Evolutionary conservation across 352 stramenopile species (phyloP), one percentile per base, ranked within the genome.

Genomic region (Phytophthora pini): DNA sequence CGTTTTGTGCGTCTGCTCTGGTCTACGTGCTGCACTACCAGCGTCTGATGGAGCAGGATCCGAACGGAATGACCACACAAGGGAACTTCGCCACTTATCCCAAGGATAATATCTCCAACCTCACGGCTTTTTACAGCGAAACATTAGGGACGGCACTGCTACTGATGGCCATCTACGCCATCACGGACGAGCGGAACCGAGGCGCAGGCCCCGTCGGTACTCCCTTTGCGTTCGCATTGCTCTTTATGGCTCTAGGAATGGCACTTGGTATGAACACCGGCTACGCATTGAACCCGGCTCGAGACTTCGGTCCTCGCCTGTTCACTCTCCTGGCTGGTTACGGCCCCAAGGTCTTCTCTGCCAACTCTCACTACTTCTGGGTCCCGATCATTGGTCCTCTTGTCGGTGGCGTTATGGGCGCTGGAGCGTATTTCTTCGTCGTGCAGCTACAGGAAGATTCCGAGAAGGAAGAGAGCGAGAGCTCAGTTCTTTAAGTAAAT

Each of bases 231-330:
- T 74, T 84, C 36, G 79, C 76, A 24, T 27, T 86, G 34, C 68
- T 90, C 3, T 77, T 90, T 56, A 75, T 80, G 52, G 77, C 65
- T 1, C 68, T 90, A 13, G 77, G 81, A 10, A 88, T 90, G 73
- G 74, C 77, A 6, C 79, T 89, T 32, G 79, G 77, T 27, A 73
- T 75, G 60, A 70, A 72, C 46, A 76, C 67, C 0, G 69, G 70
- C 10, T 77, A 76, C 41, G 73, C 73, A 5, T 57, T 82, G 46
- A 84, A 82, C 49, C 76, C 75, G 10, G 75, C 74, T 7, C 65
- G 70, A 3, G 77, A 84, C 64, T 79, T 87, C 22, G 71, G 68
- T 4, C 69, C 68, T 49, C 70, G 77, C 4, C 31, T 76, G 7
- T 84, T 87, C 64, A 86, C 76, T 7, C 68, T 66, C 17, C 49